These are phyloP conservation scores for Nitzschia putrida DNA, from an alignment of 108 stramenopile genomes.

Conservation along the genomic window DNA sequence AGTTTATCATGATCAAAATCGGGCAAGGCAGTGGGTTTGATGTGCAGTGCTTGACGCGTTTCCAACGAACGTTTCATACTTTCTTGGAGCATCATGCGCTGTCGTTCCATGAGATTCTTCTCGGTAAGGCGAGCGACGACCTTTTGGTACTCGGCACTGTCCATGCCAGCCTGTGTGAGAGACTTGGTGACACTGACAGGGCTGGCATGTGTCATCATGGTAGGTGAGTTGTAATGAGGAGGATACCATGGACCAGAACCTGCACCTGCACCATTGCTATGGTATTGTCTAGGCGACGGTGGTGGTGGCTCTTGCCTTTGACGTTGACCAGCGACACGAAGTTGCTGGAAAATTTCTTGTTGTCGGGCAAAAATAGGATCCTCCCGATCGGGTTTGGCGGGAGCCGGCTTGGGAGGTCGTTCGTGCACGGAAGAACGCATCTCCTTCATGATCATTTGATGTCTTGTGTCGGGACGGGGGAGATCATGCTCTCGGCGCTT, in stretches of 20 bases:
- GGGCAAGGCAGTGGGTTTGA: constrained; percentile 13
- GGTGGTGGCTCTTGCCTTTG: neutral
- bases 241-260: neutral
- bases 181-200: constrained; percentile 16
- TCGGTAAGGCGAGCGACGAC: constrained; percentile 13
- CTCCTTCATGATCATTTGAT: constrained; percentile 16
- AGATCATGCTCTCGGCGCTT: neutral
- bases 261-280: neutral
- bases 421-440: constrained; percentile 3
- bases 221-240: neutral
- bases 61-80: constrained; percentile 21
- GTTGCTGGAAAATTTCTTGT: constrained; percentile 21
- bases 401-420: neutral
- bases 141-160: constrained; percentile 15
- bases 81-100: constrained; percentile 15
- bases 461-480: constrained; percentile 9
- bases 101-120: constrained; percentile 24
- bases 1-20: constrained; percentile 28
- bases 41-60: constrained; percentile 20
- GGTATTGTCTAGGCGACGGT: too few relatives aligned
- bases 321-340: constrained; percentile 3
- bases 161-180: constrained; percentile 11
- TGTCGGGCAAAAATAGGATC: constrained; percentile 28
- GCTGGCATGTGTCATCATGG: neutral
- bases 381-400: neutral